Base-by-base conservation (phyloP, 805 yeast species). In the Diddensiella caesifluorescens region DNA sequence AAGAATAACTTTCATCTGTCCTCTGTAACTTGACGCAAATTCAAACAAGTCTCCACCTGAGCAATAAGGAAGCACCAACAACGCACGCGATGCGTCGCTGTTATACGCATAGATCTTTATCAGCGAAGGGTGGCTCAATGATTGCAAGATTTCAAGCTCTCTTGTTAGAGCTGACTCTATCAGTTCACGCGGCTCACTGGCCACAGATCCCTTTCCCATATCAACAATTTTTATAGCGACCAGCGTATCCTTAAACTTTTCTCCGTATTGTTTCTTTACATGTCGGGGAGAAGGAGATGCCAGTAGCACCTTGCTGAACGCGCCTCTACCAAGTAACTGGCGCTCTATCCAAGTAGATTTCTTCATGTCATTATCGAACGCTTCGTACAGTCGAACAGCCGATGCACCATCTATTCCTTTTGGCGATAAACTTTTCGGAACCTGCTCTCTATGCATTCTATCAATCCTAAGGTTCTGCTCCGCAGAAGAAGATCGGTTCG, bases 11-110 rank as follows among this genome's bases (percentile, higher is more conserved):
- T 68, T 56, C 41, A 86, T 45, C 34, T 63, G 51, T 6, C 65
- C 53, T n/a, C 73, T 61, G 44, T 69, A 55, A 4, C 54, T 54
- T 6, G 75, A 61, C 0, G 81, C 73, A 45, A 85, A 73, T 26
- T 79, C 79, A 53, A 83, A 80, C 30, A 92, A 61, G 54, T 88
- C 95, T 3, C 97, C 97, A 4, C 97, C 97, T 4, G 67, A 60
- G 52, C 87, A 83, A 59, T 74, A 86, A 1, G 89, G 84, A 54
- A 89, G 68, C 30, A 83, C 81, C 61, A 89, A 72, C 13, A 65
- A 39, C 5, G 69, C 67, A 3, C 62, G 53, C 4, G 44, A 63
- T 54, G 46, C 61, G 63, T 54, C 69, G 46, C 50, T 60, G 65
- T 55, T 64, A 55, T 52, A 54, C 35, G 60, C 62, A 22, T 79